These are phyloP conservation scores for Scenedesmus sp. DNA, from an alignment of 163 green algal species.

Conservation along the genomic window DNA sequence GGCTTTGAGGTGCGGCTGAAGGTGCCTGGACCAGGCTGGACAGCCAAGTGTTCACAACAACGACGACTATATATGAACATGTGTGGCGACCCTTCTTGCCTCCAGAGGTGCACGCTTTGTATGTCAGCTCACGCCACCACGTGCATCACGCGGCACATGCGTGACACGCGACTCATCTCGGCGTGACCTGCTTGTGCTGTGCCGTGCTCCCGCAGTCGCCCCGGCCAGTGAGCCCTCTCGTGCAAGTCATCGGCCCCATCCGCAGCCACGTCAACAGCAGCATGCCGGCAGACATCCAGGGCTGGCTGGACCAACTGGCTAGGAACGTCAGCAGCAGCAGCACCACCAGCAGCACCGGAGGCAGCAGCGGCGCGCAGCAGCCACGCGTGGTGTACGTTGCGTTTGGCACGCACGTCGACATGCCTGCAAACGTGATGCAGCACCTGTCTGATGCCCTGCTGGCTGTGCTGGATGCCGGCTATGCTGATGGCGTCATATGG, in stretches of 20 bases:
- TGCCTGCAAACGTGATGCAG: neutral
- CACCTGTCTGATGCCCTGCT: neutral
- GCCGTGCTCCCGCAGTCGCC: conserved; percentile 29
- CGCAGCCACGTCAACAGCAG: conserved; percentile 29
- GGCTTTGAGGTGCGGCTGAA: conserved; percentile 25
- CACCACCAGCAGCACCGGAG: conserved; percentile 32
- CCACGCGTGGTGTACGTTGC: conserved; percentile 39
- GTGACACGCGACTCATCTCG: too few relatives aligned
- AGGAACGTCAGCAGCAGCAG: conserved; percentile 16
- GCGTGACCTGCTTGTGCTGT: neutral
- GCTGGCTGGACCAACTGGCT: conserved; percentile 15
- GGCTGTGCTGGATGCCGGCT: conserved; percentile 13
- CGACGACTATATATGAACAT: too few relatives aligned
- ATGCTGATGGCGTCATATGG: conserved; percentile 44
- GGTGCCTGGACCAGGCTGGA: too few relatives aligned
- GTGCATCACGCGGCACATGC: too few relatives aligned
- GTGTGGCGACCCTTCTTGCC: too few relatives aligned
- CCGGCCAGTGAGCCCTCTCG: conserved; percentile 21
- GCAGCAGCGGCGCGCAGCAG: neutral
- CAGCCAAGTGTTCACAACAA: neutral
- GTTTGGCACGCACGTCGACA: conserved; percentile 45
- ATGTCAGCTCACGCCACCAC: too few relatives aligned
- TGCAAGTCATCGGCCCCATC: conserved; percentile 41
- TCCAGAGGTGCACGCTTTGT: too few relatives aligned
- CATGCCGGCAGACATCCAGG: conserved; percentile 12